Percentiles rank a stretch among this genome's conserved stretches.
These are phyloP conservation scores for Monosporascus sp. DNA, from an alignment of 2,329 filamentous ascomycete species.

Conservation along the genomic window DNA sequence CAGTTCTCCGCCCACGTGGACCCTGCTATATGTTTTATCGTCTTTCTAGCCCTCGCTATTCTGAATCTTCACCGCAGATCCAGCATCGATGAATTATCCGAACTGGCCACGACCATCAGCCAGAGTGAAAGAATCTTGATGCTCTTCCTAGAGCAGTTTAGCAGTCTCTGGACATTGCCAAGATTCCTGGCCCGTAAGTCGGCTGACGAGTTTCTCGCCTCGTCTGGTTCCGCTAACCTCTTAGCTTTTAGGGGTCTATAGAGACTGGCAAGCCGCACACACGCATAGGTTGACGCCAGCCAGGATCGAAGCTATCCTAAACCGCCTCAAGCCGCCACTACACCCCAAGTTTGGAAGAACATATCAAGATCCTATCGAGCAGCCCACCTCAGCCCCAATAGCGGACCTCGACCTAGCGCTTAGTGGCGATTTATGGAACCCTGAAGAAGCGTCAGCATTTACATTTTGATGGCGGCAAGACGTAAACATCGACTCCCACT, in stretches of 20 bases:
- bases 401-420: background rate
- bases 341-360: slow-evolving; percentile 10
- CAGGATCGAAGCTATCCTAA: slow-evolving; percentile 12
- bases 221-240: background rate
- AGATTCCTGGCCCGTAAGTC: slow-evolving; percentile 16
- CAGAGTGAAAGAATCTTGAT: slow-evolving; percentile 13
- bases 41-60: slow-evolving; percentile 24
- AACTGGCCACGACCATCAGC: background rate
- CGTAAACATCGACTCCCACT: no score
- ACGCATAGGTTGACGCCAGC: slow-evolving; percentile 5
- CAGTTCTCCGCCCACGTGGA: slow-evolving; percentile 25
- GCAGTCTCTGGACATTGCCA: slow-evolving; percentile 17
- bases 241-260: slow-evolving; percentile 4
- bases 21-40: slow-evolving; percentile 29
- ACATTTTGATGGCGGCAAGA: no score
- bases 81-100: slow-evolving; percentile 1
- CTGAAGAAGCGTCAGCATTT: background rate
- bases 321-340: slow-evolving; percentile 14
- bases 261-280: slow-evolving; percentile 1
- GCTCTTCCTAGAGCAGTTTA: slow-evolving; percentile 19
- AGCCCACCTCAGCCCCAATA: background rate
- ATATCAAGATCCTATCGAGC: background rate
- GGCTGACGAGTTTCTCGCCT: background rate
- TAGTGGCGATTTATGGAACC: background rate
- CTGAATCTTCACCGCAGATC: slow-evolving; percentile 24